Evolutionary conservation across 2,329 filamentous ascomycete species (phyloP).

Genomic region (Talaromyces sp.): DNA sequence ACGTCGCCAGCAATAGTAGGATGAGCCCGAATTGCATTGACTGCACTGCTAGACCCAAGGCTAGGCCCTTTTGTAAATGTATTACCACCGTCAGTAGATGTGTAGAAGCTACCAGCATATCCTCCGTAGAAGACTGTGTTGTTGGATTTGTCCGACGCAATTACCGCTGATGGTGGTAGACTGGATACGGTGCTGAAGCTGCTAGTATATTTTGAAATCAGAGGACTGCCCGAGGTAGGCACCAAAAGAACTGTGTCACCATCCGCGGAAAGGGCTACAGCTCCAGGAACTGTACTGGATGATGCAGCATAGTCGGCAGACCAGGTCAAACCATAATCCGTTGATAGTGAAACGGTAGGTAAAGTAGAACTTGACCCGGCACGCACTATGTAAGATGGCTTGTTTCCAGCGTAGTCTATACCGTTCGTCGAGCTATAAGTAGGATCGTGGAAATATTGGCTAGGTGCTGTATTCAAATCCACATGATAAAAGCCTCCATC

Average conservation of each 20-base stretch:
- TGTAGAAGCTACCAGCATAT: slow-evolving; percentile 49
- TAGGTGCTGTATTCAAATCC: slow-evolving; percentile 43
- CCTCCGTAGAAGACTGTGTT: slow-evolving; percentile 54
- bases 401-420: slow-evolving; percentile 44
- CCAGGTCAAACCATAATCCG: slow-evolving; percentile 53
- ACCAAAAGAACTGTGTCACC: slow-evolving; percentile 43
- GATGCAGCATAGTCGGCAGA: slow-evolving; percentile 47
- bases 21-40: slow-evolving; percentile 23
- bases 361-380: slow-evolving; percentile 45
- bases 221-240: slow-evolving; percentile 22
- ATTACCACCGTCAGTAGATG: slow-evolving; percentile 49
- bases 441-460: slow-evolving; percentile 48
- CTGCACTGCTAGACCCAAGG: slow-evolving; percentile 31
- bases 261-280: slow-evolving; percentile 52
- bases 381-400: slow-evolving; percentile 48
- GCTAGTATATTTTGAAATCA: slow-evolving; percentile 21
- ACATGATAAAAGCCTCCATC: slow-evolving; percentile 49
- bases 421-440: slow-evolving; percentile 47
- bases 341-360: slow-evolving; percentile 48
- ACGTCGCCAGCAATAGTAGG: slow-evolving; percentile 24
- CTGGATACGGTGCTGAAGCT: slow-evolving; percentile 47
- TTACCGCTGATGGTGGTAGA: slow-evolving; percentile 46
- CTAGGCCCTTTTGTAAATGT: slow-evolving; percentile 45
- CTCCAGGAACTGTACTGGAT: slow-evolving; percentile 45
- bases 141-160: slow-evolving; percentile 56